Evolutionary conservation across 768 basidiomycete genomes (phyloP).

Genomic region (Suillus occidentalis): DNA sequence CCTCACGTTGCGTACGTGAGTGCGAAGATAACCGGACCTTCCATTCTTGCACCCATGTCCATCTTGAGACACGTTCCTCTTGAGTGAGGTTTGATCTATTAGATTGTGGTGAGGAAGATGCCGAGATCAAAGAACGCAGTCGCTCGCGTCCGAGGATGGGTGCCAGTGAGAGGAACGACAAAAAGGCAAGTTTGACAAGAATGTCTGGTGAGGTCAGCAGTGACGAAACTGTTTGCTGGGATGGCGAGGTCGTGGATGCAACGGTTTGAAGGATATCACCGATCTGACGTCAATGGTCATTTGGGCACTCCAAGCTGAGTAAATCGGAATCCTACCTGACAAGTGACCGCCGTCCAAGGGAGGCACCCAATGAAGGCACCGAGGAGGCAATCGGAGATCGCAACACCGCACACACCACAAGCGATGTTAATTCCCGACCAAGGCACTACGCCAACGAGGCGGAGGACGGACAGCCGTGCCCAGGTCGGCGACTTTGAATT

Average conservation of each 20-base stretch:
- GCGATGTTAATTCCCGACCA: slow-evolving; percentile 98
- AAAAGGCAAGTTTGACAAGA: slow-evolving; percentile 76
- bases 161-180: slow-evolving; percentile 83
- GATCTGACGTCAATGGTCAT: slow-evolving; percentile 46
- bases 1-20: slow-evolving; percentile 45
- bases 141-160: slow-evolving; percentile 79
- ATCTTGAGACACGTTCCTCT: slow-evolving; percentile 44
- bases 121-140: slow-evolving; percentile 56
- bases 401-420: slow-evolving; percentile 87
- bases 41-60: slow-evolving; percentile 73
- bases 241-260: slow-evolving; percentile 67
- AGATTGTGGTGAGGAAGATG: slow-evolving; percentile 22
- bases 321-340: slow-evolving; percentile 56
- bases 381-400: slow-evolving; percentile 69
- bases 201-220: slow-evolving; percentile 83
- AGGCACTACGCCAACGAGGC: slow-evolving; percentile 90
- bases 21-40: slow-evolving; percentile 58
- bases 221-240: slow-evolving; percentile 78
- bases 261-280: slow-evolving; percentile 87
- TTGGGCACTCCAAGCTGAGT: slow-evolving; percentile 12
- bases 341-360: slow-evolving; percentile 92
- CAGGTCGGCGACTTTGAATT: slow-evolving; percentile 51
- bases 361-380: slow-evolving; percentile 83
- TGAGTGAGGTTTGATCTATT: slow-evolving; percentile 19
- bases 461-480: slow-evolving; percentile 85